Conservation (phyloP, 768 basidiomycete species). For the Sarcomyxa edulis region DNA sequence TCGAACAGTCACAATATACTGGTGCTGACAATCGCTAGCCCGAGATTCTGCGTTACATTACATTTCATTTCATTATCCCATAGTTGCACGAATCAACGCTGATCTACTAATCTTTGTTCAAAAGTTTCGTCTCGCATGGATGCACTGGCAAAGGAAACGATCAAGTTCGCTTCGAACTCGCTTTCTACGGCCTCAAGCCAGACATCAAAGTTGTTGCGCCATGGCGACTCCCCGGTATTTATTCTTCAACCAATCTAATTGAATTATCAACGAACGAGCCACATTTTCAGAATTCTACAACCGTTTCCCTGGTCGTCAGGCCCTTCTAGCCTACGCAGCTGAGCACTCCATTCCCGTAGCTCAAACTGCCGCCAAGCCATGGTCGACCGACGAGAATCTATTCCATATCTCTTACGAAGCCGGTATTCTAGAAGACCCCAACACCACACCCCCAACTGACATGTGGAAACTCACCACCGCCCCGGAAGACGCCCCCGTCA, state of each 20-base stretch:
- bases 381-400: slow-evolving; percentile 99
- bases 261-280: slow-evolving; percentile 1
- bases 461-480: slow-evolving; percentile 98
- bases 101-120: background rate
- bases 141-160: slow-evolving; percentile 99
- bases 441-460: slow-evolving; percentile 88
- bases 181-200: slow-evolving; percentile 97
- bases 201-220: slow-evolving; percentile 99
- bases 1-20: too few relatives aligned
- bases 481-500: slow-evolving; percentile 74
- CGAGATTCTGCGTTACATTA: background rate
- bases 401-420: slow-evolving; percentile 99
- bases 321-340: slow-evolving; percentile 85
- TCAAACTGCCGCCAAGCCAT: slow-evolving; percentile 95
- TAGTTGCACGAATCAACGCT: too few relatives aligned
- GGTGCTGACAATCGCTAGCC: background rate
- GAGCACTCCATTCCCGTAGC: slow-evolving; percentile 87
- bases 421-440: slow-evolving; percentile 96
- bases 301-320: slow-evolving; percentile 93
- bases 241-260: background rate
- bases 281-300: slow-evolving; percentile 79
- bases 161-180: slow-evolving; percentile 98
- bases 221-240: slow-evolving; percentile 89
- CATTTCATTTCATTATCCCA: background rate
- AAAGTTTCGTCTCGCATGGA: slow-evolving; percentile 91